Conservation (phyloP, 768 basidiomycete genomes). For the Suillus subluteus region DNA sequence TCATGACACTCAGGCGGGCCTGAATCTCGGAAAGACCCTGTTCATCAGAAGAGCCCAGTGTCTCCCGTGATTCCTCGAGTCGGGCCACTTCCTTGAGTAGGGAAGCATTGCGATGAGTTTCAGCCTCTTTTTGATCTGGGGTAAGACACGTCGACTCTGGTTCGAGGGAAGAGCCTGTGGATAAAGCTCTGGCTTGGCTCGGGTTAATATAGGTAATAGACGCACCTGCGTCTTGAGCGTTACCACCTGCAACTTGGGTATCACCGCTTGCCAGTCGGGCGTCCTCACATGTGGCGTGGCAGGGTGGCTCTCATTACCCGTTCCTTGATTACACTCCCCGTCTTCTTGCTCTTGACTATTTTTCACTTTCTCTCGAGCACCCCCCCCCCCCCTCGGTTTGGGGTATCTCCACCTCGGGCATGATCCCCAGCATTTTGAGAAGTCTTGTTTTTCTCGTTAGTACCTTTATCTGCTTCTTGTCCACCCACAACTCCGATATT, state of each 20-base stretch:
- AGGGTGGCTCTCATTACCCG: too few relatives aligned
- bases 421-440: too few relatives aligned
- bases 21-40: neutral
- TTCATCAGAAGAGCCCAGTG: too few relatives aligned
- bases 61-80: neutral
- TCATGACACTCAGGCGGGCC: neutral
- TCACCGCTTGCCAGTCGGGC: neutral
- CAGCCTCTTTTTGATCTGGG: neutral
- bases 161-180: neutral
- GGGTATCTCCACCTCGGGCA: too few relatives aligned
- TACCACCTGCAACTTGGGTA: neutral
- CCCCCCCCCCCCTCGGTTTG: too few relatives aligned
- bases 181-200: neutral
- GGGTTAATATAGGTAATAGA: too few relatives aligned
- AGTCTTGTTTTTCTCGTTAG: too few relatives aligned
- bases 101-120: neutral
- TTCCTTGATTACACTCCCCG: neutral
- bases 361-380: too few relatives aligned
- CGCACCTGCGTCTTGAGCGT: neutral
- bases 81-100: neutral
- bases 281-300: too few relatives aligned
- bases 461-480: too few relatives aligned
- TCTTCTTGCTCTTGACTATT: too few relatives aligned
- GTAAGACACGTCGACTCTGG: neutral
- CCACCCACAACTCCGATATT: too few relatives aligned